phyloP scores from a whole-genome alignment of 2,329 filamentous ascomycete genomes.

The Stromatinia cepivora region DNA sequence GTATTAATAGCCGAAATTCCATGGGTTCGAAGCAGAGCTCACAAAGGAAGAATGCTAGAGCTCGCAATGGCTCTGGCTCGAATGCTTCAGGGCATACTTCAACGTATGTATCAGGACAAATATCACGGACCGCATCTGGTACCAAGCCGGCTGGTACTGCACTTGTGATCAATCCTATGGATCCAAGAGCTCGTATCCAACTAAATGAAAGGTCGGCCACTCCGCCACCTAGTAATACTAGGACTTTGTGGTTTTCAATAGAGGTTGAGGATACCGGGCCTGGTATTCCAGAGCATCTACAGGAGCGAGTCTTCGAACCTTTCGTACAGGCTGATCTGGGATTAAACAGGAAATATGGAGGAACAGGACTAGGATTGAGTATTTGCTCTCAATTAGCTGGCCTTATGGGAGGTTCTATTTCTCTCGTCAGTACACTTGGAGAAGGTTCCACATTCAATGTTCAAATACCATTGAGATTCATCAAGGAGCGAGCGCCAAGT shows the following conservation, averaged over 20 bases:
- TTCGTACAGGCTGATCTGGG: constrained; percentile 93
- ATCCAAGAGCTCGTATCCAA: constrained; percentile 43
- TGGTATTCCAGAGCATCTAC: constrained; percentile 76
- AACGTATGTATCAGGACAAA: constrained; percentile 36
- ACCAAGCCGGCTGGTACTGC: constrained; percentile 50
- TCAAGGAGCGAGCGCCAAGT: constrained; percentile 27
- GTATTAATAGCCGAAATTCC: constrained; percentile 29
- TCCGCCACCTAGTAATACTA: constrained; percentile 61
- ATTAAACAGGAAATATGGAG: constrained; percentile 85
- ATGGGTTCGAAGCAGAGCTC: constrained; percentile 38
- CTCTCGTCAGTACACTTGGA: constrained; percentile 68
- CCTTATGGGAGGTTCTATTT: constrained; percentile 78
- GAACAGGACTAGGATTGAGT: constrained; percentile 82
- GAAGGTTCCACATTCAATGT: constrained; percentile 80
- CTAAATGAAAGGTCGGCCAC: constrained; percentile 57
- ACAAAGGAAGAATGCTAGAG: constrained; percentile 27
- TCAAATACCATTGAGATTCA: constrained; percentile 69
- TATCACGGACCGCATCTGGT: constrained; percentile 45
- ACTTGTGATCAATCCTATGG: constrained; percentile 62
- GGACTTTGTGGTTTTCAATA: constrained; percentile 77
- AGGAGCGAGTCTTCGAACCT: constrained; percentile 84
- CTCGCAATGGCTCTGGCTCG: constrained; percentile 37
- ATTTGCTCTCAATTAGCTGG: constrained; percentile 85
- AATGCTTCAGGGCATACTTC: constrained; percentile 45
- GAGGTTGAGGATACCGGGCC: constrained; percentile 87